Evolutionary conservation across 2,329 filamentous ascomycete species (phyloP).

Genomic region (Talaromyces islandicus): DNA sequence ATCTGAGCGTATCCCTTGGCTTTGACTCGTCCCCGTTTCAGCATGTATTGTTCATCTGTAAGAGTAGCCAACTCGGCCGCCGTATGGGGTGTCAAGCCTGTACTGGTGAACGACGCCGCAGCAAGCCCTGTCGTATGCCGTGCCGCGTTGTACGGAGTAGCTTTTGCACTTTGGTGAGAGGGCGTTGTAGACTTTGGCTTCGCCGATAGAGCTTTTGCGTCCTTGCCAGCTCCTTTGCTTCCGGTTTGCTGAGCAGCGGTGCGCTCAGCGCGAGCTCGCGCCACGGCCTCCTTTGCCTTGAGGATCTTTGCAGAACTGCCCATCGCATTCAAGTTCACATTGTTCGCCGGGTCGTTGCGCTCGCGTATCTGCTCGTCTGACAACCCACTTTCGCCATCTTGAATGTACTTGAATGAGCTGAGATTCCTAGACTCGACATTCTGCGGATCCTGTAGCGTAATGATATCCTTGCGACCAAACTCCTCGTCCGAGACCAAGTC

Average conservation of each 20-base stretch:
- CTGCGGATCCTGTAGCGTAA: slow-evolving; percentile 92
- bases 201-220: background rate
- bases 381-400: slow-evolving; percentile 67
- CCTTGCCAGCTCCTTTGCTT: slow-evolving; percentile 12
- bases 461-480: slow-evolving; percentile 85
- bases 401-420: slow-evolving; percentile 80
- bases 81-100: slow-evolving; percentile 86
- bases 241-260: slow-evolving; percentile 38
- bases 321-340: slow-evolving; percentile 72
- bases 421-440: slow-evolving; percentile 78
- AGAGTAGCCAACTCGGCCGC: slow-evolving; percentile 79
- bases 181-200: slow-evolving; percentile 11
- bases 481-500: slow-evolving; percentile 83
- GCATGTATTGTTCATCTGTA: slow-evolving; percentile 93
- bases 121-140: slow-evolving; percentile 84
- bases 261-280: slow-evolving; percentile 73
- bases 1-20: slow-evolving; percentile 87
- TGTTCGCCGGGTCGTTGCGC: slow-evolving; percentile 51
- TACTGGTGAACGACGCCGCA: slow-evolving; percentile 92
- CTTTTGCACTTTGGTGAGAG: slow-evolving; percentile 25
- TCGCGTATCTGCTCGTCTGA: slow-evolving; percentile 67
- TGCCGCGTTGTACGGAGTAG: slow-evolving; percentile 71
- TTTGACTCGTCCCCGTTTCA: slow-evolving; percentile 83
- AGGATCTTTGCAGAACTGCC: slow-evolving; percentile 78
- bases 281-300: slow-evolving; percentile 88